These are phyloP conservation scores for Maudiozyma turicensis DNA, from an alignment of 805 yeast species.

Conservation along the genomic window DNA sequence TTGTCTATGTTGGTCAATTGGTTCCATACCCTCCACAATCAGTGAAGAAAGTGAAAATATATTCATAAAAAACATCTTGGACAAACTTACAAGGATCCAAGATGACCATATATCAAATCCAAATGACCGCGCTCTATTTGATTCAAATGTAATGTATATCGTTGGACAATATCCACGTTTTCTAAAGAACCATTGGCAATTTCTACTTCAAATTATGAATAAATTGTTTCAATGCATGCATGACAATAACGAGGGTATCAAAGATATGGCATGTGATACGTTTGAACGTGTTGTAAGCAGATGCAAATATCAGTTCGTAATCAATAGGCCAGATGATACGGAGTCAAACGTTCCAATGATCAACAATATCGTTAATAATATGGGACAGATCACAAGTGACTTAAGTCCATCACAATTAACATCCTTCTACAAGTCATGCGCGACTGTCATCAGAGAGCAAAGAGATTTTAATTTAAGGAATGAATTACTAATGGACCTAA, in stretches of 20 bases:
- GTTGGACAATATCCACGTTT: conserved; percentile 98
- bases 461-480: conserved; percentile 54
- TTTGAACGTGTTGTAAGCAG: conserved; percentile 87
- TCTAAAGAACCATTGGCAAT: conserved; percentile 94
- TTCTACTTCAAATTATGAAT: conserved; percentile 83
- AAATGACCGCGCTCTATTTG: conserved; percentile 94
- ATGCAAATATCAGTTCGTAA: conserved; percentile 88
- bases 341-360: conserved; percentile 61
- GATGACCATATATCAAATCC: conserved; percentile 82
- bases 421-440: conserved; percentile 93
- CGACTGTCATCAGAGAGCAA: conserved; percentile 79
- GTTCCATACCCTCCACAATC: conserved; percentile 97
- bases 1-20: conserved; percentile 98
- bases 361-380: conserved; percentile 69
- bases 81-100: conserved; percentile 75
- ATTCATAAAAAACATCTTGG: conserved; percentile 74
- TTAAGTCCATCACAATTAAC: conserved; percentile 91
- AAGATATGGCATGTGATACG: conserved; percentile 99
- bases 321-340: conserved; percentile 65
- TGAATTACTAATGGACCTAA: conserved; percentile 57
- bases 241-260: conserved; percentile 97
- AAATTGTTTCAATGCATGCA: conserved; percentile 97
- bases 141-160: conserved; percentile 96
- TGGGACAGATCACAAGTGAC: conserved; percentile 77
- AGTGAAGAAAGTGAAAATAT: conserved; percentile 92